These are phyloP conservation scores for Panicum hallii DNA, from an alignment of 202 grass and related monocot species.

Conservation along the genomic window DNA sequence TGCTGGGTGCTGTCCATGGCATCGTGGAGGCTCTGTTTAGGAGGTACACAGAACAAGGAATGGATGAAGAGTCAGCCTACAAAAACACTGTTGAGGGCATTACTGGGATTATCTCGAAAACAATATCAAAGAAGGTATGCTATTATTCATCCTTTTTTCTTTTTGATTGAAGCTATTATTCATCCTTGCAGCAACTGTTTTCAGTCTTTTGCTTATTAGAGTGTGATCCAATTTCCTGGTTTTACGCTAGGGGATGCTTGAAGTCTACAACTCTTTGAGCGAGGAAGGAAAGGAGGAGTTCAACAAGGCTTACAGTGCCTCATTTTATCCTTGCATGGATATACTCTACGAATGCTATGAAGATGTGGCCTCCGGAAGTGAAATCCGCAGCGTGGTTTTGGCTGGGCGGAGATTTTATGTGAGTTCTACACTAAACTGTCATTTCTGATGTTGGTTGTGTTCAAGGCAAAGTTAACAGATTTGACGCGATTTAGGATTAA, in stretches of 20 bases:
- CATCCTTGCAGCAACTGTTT: background rate
- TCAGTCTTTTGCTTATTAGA: background rate
- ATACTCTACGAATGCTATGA: slow-evolving; percentile 85
- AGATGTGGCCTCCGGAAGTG: slow-evolving; percentile 79
- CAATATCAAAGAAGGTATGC: slow-evolving; percentile 74
- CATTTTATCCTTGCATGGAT: slow-evolving; percentile 86
- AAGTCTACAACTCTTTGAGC: slow-evolving; percentile 72
- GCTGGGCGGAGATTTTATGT: slow-evolving; percentile 82
- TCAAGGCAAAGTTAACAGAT: background rate
- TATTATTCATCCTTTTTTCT: background rate
- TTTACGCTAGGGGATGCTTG: slow-evolving; percentile 69
- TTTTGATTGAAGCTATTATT: background rate
- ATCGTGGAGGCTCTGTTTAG: slow-evolving; percentile 84
- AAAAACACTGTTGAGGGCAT: slow-evolving; percentile 86
- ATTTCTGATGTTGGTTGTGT: background rate
- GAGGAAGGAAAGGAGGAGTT: slow-evolving; percentile 82
- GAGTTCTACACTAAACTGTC: background rate
- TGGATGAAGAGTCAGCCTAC: slow-evolving; percentile 72
- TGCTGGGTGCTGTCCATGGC: slow-evolving; percentile 81
- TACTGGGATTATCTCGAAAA: slow-evolving; percentile 81
- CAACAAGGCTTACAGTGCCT: slow-evolving; percentile 67
- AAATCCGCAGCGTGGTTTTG: slow-evolving; percentile 82
- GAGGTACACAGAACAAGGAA: slow-evolving; percentile 82
- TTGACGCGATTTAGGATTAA: background rate
- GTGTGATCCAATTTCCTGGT: background rate